Base-by-base conservation (phyloP, 2,329 filamentous ascomycete species). In the Scytalidium lignicola region DNA sequence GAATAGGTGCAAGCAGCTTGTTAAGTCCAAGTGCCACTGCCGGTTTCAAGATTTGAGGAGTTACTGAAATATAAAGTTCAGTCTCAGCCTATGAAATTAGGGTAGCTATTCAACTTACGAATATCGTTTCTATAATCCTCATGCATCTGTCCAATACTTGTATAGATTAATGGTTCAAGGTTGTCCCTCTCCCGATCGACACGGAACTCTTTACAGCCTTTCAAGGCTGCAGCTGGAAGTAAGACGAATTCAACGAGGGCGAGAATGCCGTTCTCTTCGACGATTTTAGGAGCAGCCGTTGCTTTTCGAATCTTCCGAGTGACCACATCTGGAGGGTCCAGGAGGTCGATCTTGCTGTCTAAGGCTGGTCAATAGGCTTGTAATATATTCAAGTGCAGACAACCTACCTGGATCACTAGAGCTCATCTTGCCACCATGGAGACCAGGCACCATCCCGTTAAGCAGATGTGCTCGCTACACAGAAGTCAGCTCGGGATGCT, bases 391-490 rank as follows among this genome's bases (percentile, higher is more conserved):
- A 6, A 26, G 23, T 26, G 23, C 10, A 26, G 23, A 26, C 87
- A 67, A 86, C 83, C 51, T 79, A 67, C 86, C 85, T 51, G 81
- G 70, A 52, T 85, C 82, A 61, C 82, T 86, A n/a, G 84, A 79
- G 62, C 80, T 86, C 90, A 96, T 96, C 74, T 96, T 96, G 58
- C 82, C 86, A 29, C 89, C 82, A 54, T 82, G 83, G 10, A 97
- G 73, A 37, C 93, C 92, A 0, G 91, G 86, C 17, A 97, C 87
- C 86, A 97, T 95, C 18, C 89, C 83, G 68, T 90, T 90, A 76
- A 90, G 85, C 49, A 90, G 61, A 67, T 89, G 83, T 61, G 87
- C 77, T 62, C 88, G 70, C 72, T 67, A 63, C 23, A n/a, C n/a
- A n/a, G n/a, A n/a, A n/a, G n/a, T n/a, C n/a, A n/a, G n/a, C n/a